Base-by-base conservation (phyloP, 1,284 basidiomycete species). In the Leccinum insigne region DNA sequence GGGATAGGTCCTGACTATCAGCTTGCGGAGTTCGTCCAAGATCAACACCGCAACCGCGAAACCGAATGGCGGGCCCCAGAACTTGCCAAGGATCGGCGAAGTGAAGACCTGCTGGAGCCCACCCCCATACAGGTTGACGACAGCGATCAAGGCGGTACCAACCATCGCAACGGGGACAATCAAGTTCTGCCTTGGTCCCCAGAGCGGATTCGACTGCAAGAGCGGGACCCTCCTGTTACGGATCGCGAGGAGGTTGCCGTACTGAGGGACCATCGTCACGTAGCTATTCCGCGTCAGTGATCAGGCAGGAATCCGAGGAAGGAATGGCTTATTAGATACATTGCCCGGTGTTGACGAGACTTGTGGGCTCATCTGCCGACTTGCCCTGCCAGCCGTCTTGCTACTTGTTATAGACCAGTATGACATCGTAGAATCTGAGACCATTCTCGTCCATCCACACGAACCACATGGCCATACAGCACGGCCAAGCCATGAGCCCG, bases 401-500 rank as follows among this genome's bases (percentile, higher is more conserved):
- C 79, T 79, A 80, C 16, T 72, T 66, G 69, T 82, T 76, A 69
- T 78, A 82, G 11, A 77, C 79, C 18, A 82, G 71, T 29, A 82
- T 78, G 35, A 80, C 78, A 23, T 80, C 75, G 60, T 80, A 67
- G 71, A 80, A 80, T 18, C 71, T 29, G 58, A 80, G 76, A 10
- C 77, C 77, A 44, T 80, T 77, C 64, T 77, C 69, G 13, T 64
- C 18, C 79, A 81, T 80, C 69, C 70, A 79, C 11, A 78, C 66
- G 67, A 80, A 80, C 79, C 79, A 80, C 79, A 80, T 80, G 66
- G 69, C 71, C 80, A 80, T 81, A 6, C 78, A 79, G 52, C 78
- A 80, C 49, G 81, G 81, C 81, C 81, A 82, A 70, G 79, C 77
- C 81, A 82, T 81, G 21, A 83, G 72, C 3, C 81, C 81, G 3